Base-by-base conservation (phyloP, 2,329 filamentous ascomycete genomes). In the Colletotrichum lentis region DNA sequence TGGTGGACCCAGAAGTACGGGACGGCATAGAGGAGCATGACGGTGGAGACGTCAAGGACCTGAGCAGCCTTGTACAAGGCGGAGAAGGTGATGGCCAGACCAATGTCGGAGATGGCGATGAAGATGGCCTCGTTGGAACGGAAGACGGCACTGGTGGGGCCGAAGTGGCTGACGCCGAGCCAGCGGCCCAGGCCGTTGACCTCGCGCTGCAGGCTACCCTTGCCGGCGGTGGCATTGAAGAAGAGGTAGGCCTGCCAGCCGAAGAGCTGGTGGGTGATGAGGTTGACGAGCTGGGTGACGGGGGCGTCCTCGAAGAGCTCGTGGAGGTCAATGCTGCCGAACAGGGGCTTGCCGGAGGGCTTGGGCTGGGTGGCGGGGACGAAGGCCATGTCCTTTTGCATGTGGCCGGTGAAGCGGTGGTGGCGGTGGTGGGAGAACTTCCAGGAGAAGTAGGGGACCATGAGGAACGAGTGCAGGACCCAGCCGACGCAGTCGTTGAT, bases 391-490 rank as follows among this genome's bases (percentile, higher is more conserved):
- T 91, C 89, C 80, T 88, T 88, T 67, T 88, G 84, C 80, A 90
- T 88, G 79, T 91, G 85, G 71, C 88, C 88, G 52, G 87, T 88
- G 78, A 86, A 90, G 71, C 85, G 86, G 80, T 93, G 90, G 78
- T 92, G 90, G 58, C 89, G 85, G 67, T 85, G 84, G 77, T 93
- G 90, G 39, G 86, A 89, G 76, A 88, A 88, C 79, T 90, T 88
- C 90, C 90, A 92, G 56, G 86, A 88, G 80, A 91, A 91, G 80
- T 89, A 93, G 3, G 90, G 90, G 2, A 90, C 89, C 70, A 90
- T 77, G 46, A 92, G 82, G 67, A 84, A 81, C 7, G 87, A 90
- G 82, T 92, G 90, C n/a, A 88, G 78, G 56, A 85, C 75, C 81
- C 88, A 90, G 68, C 90, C 90, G 64, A 88, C 80, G 18, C 83